phyloP scores from a whole-genome alignment of 768 basidiomycete genomes.

The Mycena belliarum region DNA sequence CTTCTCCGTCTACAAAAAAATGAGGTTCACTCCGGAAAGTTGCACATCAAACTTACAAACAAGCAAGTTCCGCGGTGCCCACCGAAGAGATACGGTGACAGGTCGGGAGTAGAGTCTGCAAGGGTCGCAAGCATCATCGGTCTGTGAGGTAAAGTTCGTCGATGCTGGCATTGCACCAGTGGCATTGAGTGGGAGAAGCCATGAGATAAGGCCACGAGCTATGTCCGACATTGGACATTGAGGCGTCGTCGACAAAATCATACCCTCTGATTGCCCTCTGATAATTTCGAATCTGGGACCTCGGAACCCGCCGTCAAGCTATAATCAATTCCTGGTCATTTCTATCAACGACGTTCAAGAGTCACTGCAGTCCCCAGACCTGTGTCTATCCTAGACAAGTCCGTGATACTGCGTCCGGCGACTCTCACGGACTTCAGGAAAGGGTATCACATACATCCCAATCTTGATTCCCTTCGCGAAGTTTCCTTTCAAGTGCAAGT shows the following conservation, averaged over 20 bases:
- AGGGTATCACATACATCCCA: constrained; percentile 35
- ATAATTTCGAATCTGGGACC: constrained; percentile 41
- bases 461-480: constrained; percentile 49
- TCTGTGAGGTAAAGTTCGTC: constrained; percentile 35
- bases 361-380: no score
- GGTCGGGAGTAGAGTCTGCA: constrained; percentile 39
- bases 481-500: constrained; percentile 46
- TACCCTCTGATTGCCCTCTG: constrained; percentile 41
- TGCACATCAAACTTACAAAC: constrained; percentile 35
- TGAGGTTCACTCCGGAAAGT: neutral
- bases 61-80: constrained; percentile 46
- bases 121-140: constrained; percentile 45
- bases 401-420: neutral
- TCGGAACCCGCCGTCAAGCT: constrained; percentile 40
- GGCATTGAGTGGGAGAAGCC: constrained; percentile 34
- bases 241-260: constrained; percentile 47
- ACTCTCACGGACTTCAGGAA: no score
- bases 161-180: constrained; percentile 38
- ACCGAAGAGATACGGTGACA: constrained; percentile 39
- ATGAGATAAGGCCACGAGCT: constrained; percentile 36
- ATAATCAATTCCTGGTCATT: constrained; percentile 34
- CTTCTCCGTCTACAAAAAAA: constrained; percentile 30
- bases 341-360: no score
- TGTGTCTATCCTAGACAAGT: constrained; percentile 19
- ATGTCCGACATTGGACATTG: no score